phyloP scores from a whole-genome alignment of 495 filamentous ascomycete genomes.

The Penicillium verhagenii region DNA sequence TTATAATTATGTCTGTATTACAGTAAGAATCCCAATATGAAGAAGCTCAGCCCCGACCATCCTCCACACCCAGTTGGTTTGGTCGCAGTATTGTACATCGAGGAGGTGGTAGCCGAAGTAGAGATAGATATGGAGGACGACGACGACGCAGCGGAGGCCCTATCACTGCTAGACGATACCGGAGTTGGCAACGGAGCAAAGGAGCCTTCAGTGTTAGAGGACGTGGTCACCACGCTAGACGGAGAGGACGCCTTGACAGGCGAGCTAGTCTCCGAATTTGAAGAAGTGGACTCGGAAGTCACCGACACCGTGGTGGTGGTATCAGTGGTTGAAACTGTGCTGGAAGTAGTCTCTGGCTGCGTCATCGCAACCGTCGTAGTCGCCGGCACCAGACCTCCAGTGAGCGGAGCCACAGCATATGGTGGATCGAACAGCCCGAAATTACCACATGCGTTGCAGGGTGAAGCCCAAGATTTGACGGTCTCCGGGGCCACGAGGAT shows the following conservation, averaged over 20 bases:
- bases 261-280: background rate
- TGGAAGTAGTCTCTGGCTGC: conserved; percentile 11
- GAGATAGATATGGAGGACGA: conserved; percentile 1
- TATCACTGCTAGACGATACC: conserved; percentile 1
- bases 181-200: background rate
- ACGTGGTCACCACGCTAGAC: background rate
- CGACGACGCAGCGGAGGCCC: background rate
- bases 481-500: conserved; percentile 17
- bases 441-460: conserved; percentile 19
- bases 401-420: conserved; percentile 17
- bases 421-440: conserved; percentile 24
- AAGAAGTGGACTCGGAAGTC: conserved; percentile 1
- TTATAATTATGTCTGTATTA: background rate
- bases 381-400: conserved; percentile 14
- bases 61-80: background rate
- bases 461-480: conserved; percentile 22
- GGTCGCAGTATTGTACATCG: conserved; percentile 2
- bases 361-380: conserved; percentile 12
- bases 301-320: background rate
- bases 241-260: background rate
- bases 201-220: background rate
- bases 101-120: conserved; percentile 6
- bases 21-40: conserved; percentile 3
- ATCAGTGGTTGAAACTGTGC: background rate
- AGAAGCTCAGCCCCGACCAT: conserved; percentile 3